phyloP scores from a whole-genome alignment of 352 stramenopile genomes.

The Pythium volutum region DNA sequence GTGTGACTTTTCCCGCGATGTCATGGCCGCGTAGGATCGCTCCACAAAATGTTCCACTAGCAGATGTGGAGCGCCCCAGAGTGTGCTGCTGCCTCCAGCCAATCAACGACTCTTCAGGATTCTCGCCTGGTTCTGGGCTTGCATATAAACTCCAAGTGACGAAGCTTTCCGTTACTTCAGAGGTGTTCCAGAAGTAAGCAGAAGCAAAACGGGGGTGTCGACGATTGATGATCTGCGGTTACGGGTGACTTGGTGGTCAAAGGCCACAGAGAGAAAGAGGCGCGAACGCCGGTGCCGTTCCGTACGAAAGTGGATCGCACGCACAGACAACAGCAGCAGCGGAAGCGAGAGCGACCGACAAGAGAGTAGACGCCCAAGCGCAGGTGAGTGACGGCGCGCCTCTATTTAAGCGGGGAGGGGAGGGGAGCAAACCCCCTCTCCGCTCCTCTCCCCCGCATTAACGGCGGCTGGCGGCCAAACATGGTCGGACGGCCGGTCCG shows the following conservation, averaged over 20 bases:
- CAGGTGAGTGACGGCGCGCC: neutral
- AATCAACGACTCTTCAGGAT: slow-evolving; percentile 36
- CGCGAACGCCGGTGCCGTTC: slow-evolving; percentile 1
- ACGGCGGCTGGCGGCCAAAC: neutral
- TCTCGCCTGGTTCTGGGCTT: neutral
- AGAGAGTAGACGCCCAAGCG: neutral
- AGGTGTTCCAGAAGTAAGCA: slow-evolving; percentile 22
- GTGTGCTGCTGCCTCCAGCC: slow-evolving; percentile 12
- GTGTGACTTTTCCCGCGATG: slow-evolving; percentile 16
- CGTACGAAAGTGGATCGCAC: neutral
- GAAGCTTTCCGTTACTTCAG: slow-evolving; percentile 20
- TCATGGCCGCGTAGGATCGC: neutral
- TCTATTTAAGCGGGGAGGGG: neutral
- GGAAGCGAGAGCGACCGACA: neutral
- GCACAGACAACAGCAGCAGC: neutral
- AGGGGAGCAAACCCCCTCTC: no score
- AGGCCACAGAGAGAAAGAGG: slow-evolving; percentile 27
- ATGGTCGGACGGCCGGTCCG: slow-evolving; percentile 6
- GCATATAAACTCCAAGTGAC: slow-evolving; percentile 19
- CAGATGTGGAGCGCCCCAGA: neutral
- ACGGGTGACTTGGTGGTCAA: slow-evolving; percentile 32
- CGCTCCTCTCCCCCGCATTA: neutral
- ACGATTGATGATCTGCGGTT: slow-evolving; percentile 30
- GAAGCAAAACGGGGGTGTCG: slow-evolving; percentile 23
- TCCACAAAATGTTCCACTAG: slow-evolving; percentile 9